Percentiles rank a stretch among this genome's conserved stretches.
Conservation (phyloP, 371 early-diverging fungal species). For the Actinomortierella ambigua region DNA sequence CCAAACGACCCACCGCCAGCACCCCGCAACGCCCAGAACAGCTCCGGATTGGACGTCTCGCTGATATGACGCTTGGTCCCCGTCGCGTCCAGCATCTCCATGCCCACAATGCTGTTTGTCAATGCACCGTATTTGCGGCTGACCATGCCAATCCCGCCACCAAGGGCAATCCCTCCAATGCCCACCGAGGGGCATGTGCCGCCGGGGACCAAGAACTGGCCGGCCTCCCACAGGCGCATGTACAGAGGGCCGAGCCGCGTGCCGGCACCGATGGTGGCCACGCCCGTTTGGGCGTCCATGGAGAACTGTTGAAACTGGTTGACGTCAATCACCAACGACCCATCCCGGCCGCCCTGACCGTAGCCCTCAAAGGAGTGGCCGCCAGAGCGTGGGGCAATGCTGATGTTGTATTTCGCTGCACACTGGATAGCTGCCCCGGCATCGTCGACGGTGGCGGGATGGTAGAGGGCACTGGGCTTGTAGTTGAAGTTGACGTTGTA, state of each 20-base stretch:
- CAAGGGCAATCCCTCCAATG: constrained; percentile 46
- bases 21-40: constrained; percentile 48
- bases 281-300: constrained; percentile 9
- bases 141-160: constrained; percentile 45
- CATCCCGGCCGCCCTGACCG: constrained; percentile 31
- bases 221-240: constrained; percentile 19
- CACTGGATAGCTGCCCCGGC: constrained; percentile 42
- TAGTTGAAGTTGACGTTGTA: constrained; percentile 3
- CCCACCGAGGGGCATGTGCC: constrained; percentile 51
- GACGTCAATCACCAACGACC: constrained; percentile 45
- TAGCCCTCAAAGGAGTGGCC: constrained; percentile 54
- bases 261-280: constrained; percentile 32
- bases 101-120: constrained; percentile 32
- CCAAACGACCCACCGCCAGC: constrained; percentile 49
- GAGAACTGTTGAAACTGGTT: constrained; percentile 18
- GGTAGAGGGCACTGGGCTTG: constrained; percentile 30
- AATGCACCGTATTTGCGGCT: constrained; percentile 41
- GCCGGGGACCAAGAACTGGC: constrained; percentile 35
- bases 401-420: constrained; percentile 31
- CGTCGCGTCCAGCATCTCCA: constrained; percentile 30
- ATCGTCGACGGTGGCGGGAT: constrained; percentile 24
- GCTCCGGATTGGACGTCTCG: constrained; percentile 23
- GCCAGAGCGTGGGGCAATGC: constrained; percentile 47
- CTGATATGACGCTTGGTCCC: constrained; percentile 17
- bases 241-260: constrained; percentile 46